These are phyloP conservation scores for Debaryomycetaceae sp. DNA, from an alignment of 1,139 yeast genomes.

Conservation along the genomic window DNA sequence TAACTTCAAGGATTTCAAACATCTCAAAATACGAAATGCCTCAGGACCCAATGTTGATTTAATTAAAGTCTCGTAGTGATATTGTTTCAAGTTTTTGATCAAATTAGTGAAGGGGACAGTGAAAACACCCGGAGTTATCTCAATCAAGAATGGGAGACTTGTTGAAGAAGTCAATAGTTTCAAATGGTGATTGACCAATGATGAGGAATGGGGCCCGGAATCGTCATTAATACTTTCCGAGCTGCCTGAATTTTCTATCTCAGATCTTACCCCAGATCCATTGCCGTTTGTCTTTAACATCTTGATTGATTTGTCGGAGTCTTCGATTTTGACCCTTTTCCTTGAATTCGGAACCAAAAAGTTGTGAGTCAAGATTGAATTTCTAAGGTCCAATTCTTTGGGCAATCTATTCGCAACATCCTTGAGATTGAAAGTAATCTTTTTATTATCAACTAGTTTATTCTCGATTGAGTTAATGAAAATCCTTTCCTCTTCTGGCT, in stretches of 20 bases:
- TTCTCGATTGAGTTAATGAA: constrained; percentile 30
- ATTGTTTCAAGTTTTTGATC: constrained; percentile 44
- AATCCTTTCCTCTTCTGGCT: constrained; percentile 35
- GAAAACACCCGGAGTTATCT: constrained; percentile 39
- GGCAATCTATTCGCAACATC: constrained; percentile 52
- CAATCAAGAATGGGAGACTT: constrained; percentile 43
- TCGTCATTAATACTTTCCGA: constrained; percentile 11
- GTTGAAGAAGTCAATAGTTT: constrained; percentile 47
- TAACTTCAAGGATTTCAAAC: constrained; percentile 62
- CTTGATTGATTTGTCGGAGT: constrained; percentile 22
- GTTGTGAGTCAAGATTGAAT: constrained; percentile 43
- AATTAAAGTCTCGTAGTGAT: constrained; percentile 59
- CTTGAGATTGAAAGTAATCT: constrained; percentile 46
- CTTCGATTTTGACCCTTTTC: constrained; percentile 24
- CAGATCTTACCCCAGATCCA: constrained; percentile 9
- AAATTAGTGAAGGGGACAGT: constrained; percentile 43
- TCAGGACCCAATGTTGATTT: constrained; percentile 55
- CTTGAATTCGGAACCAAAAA: constrained; percentile 28
- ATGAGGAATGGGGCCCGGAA: constrained; percentile 17
- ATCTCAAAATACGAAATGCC: constrained; percentile 61
- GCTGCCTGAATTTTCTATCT: constrained; percentile 14
- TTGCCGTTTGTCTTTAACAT: constrained; percentile 46
- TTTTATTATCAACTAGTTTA: constrained; percentile 36
- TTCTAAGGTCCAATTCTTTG: constrained; percentile 41
- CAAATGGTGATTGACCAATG: constrained; percentile 45